Percentiles rank a stretch among this genome's conserved stretches.
These are phyloP conservation scores for Acanthamoeba castellanii DNA, from an alignment of 208 protist species.

Conservation along the genomic window DNA sequence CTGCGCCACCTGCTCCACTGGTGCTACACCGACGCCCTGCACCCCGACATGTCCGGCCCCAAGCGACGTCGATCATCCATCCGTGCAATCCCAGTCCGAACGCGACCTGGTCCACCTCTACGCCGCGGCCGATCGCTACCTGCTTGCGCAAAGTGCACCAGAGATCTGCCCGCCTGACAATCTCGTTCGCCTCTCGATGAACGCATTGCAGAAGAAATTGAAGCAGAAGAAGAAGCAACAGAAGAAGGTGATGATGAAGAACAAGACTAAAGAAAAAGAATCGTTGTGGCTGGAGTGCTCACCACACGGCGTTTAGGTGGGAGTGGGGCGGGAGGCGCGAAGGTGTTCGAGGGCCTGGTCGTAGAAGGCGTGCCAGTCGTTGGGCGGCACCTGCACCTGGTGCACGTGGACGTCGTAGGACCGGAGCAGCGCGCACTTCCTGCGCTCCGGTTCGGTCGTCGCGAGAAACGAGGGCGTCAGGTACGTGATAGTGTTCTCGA, in stretches of 20 bases:
- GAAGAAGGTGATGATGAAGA: too few relatives aligned
- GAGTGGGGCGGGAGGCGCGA: neutral
- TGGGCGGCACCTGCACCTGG: neutral
- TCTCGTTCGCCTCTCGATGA: too few relatives aligned
- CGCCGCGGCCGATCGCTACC: neutral
- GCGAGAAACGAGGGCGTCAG: slow-evolving; percentile 2
- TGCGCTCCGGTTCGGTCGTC: neutral
- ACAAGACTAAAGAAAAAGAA: too few relatives aligned
- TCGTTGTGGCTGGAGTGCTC: too few relatives aligned
- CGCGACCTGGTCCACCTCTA: slow-evolving; percentile 1
- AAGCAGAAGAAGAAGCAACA: too few relatives aligned
- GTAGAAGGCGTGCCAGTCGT: slow-evolving; percentile 22
- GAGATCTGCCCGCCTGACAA: too few relatives aligned
- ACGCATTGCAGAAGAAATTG: neutral
- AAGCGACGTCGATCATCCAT: too few relatives aligned
- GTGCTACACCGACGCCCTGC: neutral
- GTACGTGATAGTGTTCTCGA: slow-evolving; percentile 5
- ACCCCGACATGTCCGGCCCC: neutral
- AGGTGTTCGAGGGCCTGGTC: neutral
- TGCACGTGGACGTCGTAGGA: neutral
- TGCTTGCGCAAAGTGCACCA: too few relatives aligned
- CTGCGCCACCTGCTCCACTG: neutral
- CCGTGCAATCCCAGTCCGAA: too few relatives aligned
- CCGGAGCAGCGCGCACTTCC: neutral
- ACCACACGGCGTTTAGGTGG: too few relatives aligned